Evolutionary conservation across 1,284 basidiomycete species (phyloP), one percentile per base, ranked within the genome.

Genomic region (Rhodotorula sp.): DNA sequence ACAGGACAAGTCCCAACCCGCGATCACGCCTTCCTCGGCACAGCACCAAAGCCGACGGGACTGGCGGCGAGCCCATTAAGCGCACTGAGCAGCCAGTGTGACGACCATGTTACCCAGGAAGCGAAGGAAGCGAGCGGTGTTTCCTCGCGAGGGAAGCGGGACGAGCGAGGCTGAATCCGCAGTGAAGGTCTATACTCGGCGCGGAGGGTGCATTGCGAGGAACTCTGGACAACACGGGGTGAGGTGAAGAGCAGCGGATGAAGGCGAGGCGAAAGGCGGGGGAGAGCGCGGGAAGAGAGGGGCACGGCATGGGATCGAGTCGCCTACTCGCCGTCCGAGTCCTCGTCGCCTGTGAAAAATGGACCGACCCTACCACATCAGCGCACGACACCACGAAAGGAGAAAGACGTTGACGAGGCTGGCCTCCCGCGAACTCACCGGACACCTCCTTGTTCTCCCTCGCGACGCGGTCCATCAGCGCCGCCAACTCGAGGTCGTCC

Each of bases 401-500:
- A 20, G 24, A 34, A 9, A 20, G 48, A 17, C 10, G n/a, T 20
- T 15, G 20, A 5, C 10, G 34, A 19, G 17, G 30, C 27, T 24
- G n/a, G 11, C 1, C 13, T n/a, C n/a, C 30, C 22, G 46, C 39
- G 39, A 36, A 60, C 59, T 32, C 19, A 60, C 93, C 94, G 34
- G 91, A 93, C 2, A 96, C 91, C 79, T 96, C 93, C 48, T 89
- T 91, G 80, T 97, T 97, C 82, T 94, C 93, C 78, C 88, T 85
- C 71, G 89, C 89, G 46, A 90, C 92, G 81, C 92, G 90, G 59
- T 90, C 92, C 93, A 97, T 96, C 78, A 94, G 88, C 74, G 91
- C 89, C 11, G 92, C 92, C 75, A 97, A 86, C 80, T 96, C 94
- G 74, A 92, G 89, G 81, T 97, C 94, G 81, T 97, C 94, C 11